Evolutionary conservation across 345 rosid genomes (phyloP).

Genomic region (Populus tremula): DNA sequence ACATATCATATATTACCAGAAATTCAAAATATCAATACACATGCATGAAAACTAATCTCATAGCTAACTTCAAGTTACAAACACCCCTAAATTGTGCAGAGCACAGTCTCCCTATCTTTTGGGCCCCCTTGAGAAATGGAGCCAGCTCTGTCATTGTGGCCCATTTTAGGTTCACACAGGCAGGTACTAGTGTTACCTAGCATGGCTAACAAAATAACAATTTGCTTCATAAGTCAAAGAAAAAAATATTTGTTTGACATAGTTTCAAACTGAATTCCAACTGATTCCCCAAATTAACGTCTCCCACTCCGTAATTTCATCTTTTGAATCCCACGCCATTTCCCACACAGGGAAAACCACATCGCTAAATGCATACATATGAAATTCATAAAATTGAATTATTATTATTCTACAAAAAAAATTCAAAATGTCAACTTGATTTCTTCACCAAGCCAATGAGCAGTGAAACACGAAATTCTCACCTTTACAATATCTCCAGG

Average conservation of each 20-base stretch:
- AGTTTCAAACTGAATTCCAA: background rate
- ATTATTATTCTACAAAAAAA: background rate
- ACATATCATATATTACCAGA: background rate
- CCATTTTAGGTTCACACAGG: background rate
- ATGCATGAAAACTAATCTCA: background rate
- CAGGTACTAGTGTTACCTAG: background rate
- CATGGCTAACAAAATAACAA: background rate
- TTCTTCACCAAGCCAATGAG: background rate
- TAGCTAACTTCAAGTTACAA: background rate
- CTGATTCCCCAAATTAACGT: background rate
- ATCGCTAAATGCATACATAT: background rate
- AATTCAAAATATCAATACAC: background rate
- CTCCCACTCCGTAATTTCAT: background rate
- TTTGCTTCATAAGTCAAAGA: background rate
- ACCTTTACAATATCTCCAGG: constrained; percentile 94
- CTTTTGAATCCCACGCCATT: background rate
- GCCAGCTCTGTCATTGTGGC: background rate
- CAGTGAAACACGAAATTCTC: background rate
- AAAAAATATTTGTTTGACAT: background rate
- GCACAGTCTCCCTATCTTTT: background rate
- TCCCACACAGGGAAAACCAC: background rate
- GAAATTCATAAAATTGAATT: background rate
- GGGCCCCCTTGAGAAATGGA: background rate
- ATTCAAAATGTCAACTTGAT: background rate
- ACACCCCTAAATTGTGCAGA: background rate